A percentile compares a stretch with the other conserved stretches of the same genome.
These are phyloP conservation scores for Erigeron philadelphicus DNA, from an alignment of 140 eudicot species.

Conservation along the genomic window DNA sequence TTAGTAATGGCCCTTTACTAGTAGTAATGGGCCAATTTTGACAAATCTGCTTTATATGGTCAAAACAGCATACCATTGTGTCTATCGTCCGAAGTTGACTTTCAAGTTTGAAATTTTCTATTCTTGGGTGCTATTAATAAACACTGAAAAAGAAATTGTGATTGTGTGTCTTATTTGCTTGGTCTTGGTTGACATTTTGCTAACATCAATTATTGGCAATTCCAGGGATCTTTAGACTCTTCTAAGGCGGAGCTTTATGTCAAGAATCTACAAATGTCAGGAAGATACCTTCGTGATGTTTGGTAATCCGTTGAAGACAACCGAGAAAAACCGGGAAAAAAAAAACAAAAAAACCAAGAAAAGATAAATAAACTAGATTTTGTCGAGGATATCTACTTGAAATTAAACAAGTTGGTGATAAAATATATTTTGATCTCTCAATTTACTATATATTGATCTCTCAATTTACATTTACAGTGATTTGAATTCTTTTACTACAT, in stretches of 20 bases:
- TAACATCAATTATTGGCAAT: conserved; percentile 1
- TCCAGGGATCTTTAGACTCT: conserved; percentile 76
- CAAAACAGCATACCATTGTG: no score
- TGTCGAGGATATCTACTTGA: conserved; percentile 14
- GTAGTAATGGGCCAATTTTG: background rate
- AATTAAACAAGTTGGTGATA: conserved; percentile 8
- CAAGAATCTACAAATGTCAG: conserved; percentile 81
- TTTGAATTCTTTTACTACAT: conserved; percentile 20
- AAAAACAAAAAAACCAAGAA: background rate
- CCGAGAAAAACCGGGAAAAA: background rate
- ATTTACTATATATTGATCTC: conserved; percentile 21
- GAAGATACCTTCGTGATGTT: conserved; percentile 91
- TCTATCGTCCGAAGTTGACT: background rate
- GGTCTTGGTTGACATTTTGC: background rate
- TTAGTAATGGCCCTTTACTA: conserved; percentile 13
- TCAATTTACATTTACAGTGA: conserved; percentile 11
- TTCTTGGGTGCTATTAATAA: background rate
- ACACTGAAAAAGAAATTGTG: background rate
- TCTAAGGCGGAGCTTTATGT: conserved; percentile 69
- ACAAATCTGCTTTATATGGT: background rate
- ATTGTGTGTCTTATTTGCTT: background rate
- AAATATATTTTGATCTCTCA: conserved; percentile 20
- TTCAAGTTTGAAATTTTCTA: background rate
- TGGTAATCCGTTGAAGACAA: conserved; percentile 45
- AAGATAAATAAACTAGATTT: background rate